These are phyloP conservation scores for thale cress (Arabidopsis thaliana) DNA, from an alignment of 345 rosid genomes.

Conservation along the genomic window DNA sequence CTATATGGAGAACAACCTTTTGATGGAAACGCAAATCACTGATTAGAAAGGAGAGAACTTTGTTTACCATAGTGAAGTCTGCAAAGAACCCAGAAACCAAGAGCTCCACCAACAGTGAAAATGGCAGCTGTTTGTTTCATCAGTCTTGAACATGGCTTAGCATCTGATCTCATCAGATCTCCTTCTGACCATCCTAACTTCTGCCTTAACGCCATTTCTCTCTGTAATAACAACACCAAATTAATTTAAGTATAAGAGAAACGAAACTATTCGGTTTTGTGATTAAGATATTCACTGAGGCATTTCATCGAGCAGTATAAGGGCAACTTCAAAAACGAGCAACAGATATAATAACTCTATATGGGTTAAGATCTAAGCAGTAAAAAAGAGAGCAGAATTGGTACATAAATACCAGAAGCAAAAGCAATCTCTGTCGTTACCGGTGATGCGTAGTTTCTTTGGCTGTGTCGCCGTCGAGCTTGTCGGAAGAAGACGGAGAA, in stretches of 20 bases:
- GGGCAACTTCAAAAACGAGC: not conserved
- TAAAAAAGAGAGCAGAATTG: not conserved
- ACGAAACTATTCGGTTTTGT: not conserved
- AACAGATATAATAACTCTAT: too few species aligned
- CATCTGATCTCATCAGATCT: slow-evolving; percentile 79
- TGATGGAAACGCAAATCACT: not conserved
- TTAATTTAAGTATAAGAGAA: not conserved
- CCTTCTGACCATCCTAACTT: slow-evolving; percentile 77
- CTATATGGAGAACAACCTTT: not conserved
- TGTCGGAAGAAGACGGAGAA: not conserved
- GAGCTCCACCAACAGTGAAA: slow-evolving; percentile 74
- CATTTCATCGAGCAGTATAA: slow-evolving; percentile 45
- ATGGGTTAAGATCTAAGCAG: not conserved
- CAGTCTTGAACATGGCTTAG: slow-evolving; percentile 77
- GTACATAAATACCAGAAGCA: not conserved
- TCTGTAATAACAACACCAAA: not conserved
- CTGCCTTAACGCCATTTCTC: slow-evolving; percentile 68
- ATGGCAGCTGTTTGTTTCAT: slow-evolving; percentile 83
- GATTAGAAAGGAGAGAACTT: slow-evolving; percentile 17
- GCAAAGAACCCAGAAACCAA: slow-evolving; percentile 89
- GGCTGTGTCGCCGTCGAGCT: not conserved
- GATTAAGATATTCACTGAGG: not conserved
- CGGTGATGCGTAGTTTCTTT: not conserved
- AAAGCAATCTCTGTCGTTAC: not conserved
- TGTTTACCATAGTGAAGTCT: slow-evolving; percentile 71